Evolutionary conservation across 495 filamentous ascomycete genomes (phyloP).

Genomic region (Articulospora tetracladia): DNA sequence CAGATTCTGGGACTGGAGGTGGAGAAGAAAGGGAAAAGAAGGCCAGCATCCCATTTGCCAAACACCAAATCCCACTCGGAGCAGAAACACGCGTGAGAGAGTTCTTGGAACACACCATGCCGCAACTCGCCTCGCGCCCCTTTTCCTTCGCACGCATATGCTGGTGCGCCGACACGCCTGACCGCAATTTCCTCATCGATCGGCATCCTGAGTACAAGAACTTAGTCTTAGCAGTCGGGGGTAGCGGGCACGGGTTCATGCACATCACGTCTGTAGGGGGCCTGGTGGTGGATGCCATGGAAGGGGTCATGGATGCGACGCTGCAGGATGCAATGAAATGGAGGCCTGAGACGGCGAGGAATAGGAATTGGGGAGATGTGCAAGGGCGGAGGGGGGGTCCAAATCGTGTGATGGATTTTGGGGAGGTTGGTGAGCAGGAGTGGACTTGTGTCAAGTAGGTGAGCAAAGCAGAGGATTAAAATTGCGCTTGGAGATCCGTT

Average conservation of each 20-base stretch:
- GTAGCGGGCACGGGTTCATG: conserved; percentile 49
- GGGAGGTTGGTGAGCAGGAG: conserved; percentile 30
- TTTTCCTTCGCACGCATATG: conserved; percentile 49
- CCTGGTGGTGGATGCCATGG: conserved; percentile 42
- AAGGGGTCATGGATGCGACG: conserved; percentile 36
- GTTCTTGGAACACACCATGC: conserved; percentile 47
- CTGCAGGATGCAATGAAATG: conserved; percentile 42
- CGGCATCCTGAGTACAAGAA: conserved; percentile 35
- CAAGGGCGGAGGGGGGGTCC: conserved; percentile 45
- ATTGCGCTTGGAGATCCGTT: no score
- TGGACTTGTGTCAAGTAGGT: conserved; percentile 3
- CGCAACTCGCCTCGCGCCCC: conserved; percentile 41
- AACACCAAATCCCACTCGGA: conserved; percentile 43
- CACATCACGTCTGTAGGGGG: conserved; percentile 46
- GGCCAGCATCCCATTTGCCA: conserved; percentile 42
- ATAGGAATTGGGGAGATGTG: conserved; percentile 45
- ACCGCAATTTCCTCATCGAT: conserved; percentile 47
- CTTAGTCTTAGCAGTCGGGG: conserved; percentile 46
- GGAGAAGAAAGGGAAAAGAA: no score
- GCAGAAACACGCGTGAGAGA: conserved; percentile 37
- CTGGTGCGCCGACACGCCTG: conserved; percentile 51
- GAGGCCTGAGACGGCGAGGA: conserved; percentile 43
- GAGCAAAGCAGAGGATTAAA: no score
- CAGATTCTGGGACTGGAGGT: conserved; percentile 18
- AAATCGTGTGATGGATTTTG: conserved; percentile 43